Base-by-base conservation (phyloP, 768 basidiomycete genomes). In the Hygrophorus russula region DNA sequence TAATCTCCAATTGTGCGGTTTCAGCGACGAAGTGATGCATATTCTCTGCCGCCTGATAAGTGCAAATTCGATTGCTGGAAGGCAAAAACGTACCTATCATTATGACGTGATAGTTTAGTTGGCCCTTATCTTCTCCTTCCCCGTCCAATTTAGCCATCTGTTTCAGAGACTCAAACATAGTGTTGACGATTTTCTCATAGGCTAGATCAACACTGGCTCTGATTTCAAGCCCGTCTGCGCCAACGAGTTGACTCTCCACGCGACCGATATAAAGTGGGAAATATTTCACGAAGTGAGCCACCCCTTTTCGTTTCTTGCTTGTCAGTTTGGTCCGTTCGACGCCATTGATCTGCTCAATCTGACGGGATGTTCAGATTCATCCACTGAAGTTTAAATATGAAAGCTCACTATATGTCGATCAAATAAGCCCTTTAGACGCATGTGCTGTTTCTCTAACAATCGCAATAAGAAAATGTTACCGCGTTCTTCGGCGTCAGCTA, bases 61-160 rank as follows among this genome's bases (percentile, higher is more conserved):
- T 33, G 15, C 37, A 8, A 38, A 4, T 27, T 60, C 82, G 53
- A 9, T 8, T 24, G 3, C 24, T 7, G 28, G n/a, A 30, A 13
- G 33, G 14, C 38, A 6, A 33, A 4, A 28, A 60, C 84, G 53
- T 54, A 93, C 94, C 94, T 45, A 97, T 84, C 47, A 98, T 70
- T 54, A 94, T 83, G 51, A 97, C 89, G 57, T 96, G 91, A 51
- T 90, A 96, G 60, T 97, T 97, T 41, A 98, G 72, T 56, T 94
- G 91, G 0, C 92, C 92, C 61, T 98, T 98, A 60, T 92, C 93
- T 56, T 98, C 94, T 0, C 78, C 85, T 44, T 88, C 89, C 0
- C 89, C 87, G 45, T 92, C 85, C 71, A 94, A 65, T 60, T 96
- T 98, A 9, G 93, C 94, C 77, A 98, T 89, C 48, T 93, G 91